Percentiles rank a stretch among this genome's conserved stretches.
phyloP scores from a whole-genome alignment of 768 basidiomycete genomes.

The Termitomyces sp. region DNA sequence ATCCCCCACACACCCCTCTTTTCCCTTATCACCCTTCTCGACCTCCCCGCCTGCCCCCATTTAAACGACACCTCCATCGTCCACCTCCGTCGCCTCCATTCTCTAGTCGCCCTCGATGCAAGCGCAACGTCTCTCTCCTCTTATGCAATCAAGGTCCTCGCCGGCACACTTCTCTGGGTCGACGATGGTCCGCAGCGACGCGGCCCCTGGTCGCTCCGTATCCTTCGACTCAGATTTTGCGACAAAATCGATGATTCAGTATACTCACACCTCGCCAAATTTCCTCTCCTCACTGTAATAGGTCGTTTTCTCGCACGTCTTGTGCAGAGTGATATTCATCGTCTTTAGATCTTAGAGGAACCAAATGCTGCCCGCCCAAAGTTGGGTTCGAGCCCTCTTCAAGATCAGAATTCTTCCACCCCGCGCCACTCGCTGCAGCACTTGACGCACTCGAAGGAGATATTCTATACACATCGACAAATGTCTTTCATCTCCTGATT shows the following conservation, averaged over 20 bases:
- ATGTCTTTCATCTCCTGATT: slow-evolving; percentile 19
- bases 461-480: slow-evolving; percentile 14
- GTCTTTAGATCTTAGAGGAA: slow-evolving; percentile 42
- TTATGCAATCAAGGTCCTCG: slow-evolving; percentile 46
- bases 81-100: slow-evolving; percentile 43
- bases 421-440: slow-evolving; percentile 29
- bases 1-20: slow-evolving; percentile 52
- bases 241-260: slow-evolving; percentile 37
- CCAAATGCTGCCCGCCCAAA: slow-evolving; percentile 27
- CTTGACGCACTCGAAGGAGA: slow-evolving; percentile 19
- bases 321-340: slow-evolving; percentile 6
- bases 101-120: slow-evolving; percentile 59
- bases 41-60: slow-evolving; percentile 48
- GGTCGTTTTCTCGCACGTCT: slow-evolving; percentile 34
- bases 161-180: slow-evolving; percentile 37
- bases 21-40: slow-evolving; percentile 58
- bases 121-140: slow-evolving; percentile 46
- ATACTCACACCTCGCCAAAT: slow-evolving; percentile 33
- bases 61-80: slow-evolving; percentile 54
- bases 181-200: slow-evolving; percentile 19
- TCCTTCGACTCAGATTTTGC: slow-evolving; percentile 54
- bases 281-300: slow-evolving; percentile 55
- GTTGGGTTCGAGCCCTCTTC: slow-evolving; percentile 17
- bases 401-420: slow-evolving; percentile 32
- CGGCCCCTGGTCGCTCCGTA: slow-evolving; percentile 57